phyloP scores from a whole-genome alignment of 164 flowering plant genomes.

The Sedum album region DNA sequence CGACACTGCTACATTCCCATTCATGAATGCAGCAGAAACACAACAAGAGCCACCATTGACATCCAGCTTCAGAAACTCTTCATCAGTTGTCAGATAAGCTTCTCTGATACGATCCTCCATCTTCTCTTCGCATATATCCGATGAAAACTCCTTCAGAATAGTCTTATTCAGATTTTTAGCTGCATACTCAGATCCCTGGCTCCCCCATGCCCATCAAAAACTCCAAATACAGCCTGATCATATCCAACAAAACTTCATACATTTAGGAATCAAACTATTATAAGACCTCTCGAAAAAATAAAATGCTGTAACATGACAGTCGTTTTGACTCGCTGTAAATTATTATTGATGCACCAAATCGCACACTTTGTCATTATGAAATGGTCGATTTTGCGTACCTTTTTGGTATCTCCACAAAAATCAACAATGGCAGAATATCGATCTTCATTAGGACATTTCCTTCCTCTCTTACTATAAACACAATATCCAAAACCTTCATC shows the following conservation, averaged over 20 bases:
- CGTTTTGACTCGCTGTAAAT: no score
- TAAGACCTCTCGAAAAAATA: no score
- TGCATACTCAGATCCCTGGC: conserved; percentile 39
- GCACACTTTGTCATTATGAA: no score
- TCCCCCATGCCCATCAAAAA: conserved; percentile 37
- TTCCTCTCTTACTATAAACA: conserved; percentile 48
- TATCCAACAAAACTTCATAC: neutral
- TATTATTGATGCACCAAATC: no score
- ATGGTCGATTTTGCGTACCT: conserved; percentile 20
- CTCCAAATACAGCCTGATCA: no score
- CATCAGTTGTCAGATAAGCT: conserved; percentile 37
- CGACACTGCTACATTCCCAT: conserved; percentile 29
- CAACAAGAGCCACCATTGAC: conserved; percentile 42
- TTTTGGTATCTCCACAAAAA: conserved; percentile 24
- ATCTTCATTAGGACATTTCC: conserved; percentile 39
- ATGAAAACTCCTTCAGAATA: conserved; percentile 25
- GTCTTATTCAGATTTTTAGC: conserved; percentile 39
- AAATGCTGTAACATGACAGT: no score
- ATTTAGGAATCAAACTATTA: neutral
- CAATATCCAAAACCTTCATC: conserved; percentile 36
- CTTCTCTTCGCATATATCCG: neutral
- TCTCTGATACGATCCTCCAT: conserved; percentile 15
- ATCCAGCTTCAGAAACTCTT: conserved; percentile 40
- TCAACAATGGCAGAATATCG: conserved; percentile 36
- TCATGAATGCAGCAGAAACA: conserved; percentile 35